Evolutionary conservation across 192 early-diverging fungal species (phyloP).

Genomic region (Geosiphon pyriformis): DNA sequence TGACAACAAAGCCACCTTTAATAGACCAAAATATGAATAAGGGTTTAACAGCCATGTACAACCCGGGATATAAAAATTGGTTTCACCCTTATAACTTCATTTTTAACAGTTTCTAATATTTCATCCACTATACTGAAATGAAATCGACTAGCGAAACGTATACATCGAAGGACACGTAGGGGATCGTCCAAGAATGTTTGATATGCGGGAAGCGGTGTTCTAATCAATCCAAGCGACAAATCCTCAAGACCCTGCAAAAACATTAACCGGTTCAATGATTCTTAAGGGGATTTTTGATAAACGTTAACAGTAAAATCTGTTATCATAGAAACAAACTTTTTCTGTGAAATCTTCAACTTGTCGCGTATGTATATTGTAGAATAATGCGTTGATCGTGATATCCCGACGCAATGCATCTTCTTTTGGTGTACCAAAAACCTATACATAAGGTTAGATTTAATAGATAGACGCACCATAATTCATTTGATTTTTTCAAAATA

Average conservation of each 20-base stretch:
- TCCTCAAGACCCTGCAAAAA: conserved; percentile 61
- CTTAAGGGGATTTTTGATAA: neutral
- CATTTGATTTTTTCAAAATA: too few species aligned
- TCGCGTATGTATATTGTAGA: conserved; percentile 88
- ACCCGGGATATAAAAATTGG: neutral
- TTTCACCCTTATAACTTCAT: conserved; percentile 48
- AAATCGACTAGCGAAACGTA: conserved; percentile 94
- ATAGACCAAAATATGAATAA: neutral
- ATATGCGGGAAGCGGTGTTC: conserved; percentile 85
- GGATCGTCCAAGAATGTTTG: conserved; percentile 96
- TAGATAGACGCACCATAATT: too few species aligned
- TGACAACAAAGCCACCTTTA: conserved; percentile 51
- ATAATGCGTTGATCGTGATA: conserved; percentile 95
- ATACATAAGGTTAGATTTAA: conserved; percentile 1
- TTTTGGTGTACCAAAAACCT: conserved; percentile 79
- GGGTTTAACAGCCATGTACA: too few species aligned
- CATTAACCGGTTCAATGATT: neutral
- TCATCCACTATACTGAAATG: conserved; percentile 67
- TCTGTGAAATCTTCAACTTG: conserved; percentile 84
- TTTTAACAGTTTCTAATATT: conserved; percentile 53
- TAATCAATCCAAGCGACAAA: conserved; percentile 60
- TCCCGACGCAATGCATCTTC: conserved; percentile 95
- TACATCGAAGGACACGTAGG: conserved; percentile 84
- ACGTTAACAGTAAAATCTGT: conserved; percentile 4
- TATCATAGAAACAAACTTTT: conserved; percentile 27